Evolutionary conservation across 768 basidiomycete genomes (phyloP), one percentile per base, ranked within the genome.

Genomic region (Calocybe gangraenosa): DNA sequence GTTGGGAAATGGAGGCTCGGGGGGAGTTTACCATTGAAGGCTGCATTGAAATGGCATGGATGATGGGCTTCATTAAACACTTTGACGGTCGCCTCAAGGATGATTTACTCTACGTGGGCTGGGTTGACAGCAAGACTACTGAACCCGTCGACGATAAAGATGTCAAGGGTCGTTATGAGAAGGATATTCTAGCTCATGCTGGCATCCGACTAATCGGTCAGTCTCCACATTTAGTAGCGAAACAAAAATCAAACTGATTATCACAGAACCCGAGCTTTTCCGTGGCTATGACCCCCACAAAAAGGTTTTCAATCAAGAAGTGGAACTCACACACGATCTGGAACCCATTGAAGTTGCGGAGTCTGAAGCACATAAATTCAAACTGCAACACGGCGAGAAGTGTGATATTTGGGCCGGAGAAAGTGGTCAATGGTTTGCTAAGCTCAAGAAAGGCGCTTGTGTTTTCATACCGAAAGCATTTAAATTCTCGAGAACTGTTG

Each of bases 1-100:
- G 96, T 48, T 99, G 96, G 96, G 96, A 99, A 71, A 98, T 99
- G 93, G 96, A 99, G 63, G 94, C 93, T 37, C 78, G 82, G 37
- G 95, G 96, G n/a, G 84, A 95, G 59, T 87, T 98, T 66, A 93
- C 94, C 1, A 94, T 98, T 56, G 87, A 96, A 64, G 96, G 96
- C 15, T 92, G 91, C 59, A 96, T 99, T 58, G 96, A 99, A 71
- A 95, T 99, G 89, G 94, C 95, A 2, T 99, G 95, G 94, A 84
- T 98, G 67, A 98, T 94, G 91, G 95, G 96, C 33, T 82, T 80
- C 69, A 96, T 98, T 79, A 96, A 94, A 66, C 93, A 99, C 73
- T 95, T 97, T 66, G 91, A 99, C 54, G 96, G 96, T 14, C 92
- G 92, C 47, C 78, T 98, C 55, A 93, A 95, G 70, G 82, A 88